Evolutionary conservation across 148 eudicot genomes (phyloP).

Genomic region (Camellia granthamiana): DNA sequence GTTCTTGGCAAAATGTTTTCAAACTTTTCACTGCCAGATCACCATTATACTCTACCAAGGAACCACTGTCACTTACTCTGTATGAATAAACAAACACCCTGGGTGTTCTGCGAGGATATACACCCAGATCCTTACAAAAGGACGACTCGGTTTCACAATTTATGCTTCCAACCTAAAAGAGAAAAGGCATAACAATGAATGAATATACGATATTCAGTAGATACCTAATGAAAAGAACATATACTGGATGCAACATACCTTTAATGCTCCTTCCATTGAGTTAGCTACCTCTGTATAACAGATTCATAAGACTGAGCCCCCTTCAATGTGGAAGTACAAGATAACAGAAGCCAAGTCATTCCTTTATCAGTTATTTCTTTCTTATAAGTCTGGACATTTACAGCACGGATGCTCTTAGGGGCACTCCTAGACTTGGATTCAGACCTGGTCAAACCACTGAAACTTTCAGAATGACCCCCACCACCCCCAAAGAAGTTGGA

Average conservation of each 20-base stretch:
- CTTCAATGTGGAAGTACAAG: conserved; percentile 44
- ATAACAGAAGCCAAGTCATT: conserved; percentile 71
- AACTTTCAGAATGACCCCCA: too few species aligned
- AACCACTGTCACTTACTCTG: conserved; percentile 51
- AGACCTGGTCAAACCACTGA: conserved; percentile 46
- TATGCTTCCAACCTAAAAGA: conserved; percentile 69
- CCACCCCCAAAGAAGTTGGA: too few species aligned
- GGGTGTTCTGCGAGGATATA: conserved; percentile 59
- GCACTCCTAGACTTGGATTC: conserved; percentile 42
- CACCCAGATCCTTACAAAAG: conserved; percentile 61
- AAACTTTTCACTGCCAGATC: conserved; percentile 53
- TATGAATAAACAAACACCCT: conserved; percentile 67
- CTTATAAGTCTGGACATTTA: conserved; percentile 53
- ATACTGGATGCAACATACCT: conserved; percentile 36
- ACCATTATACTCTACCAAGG: conserved; percentile 74
- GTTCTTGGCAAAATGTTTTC: conserved; percentile 75
- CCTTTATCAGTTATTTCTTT: conserved; percentile 75
- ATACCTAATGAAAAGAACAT: not conserved
- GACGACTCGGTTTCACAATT: conserved; percentile 70
- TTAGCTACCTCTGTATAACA: conserved; percentile 54
- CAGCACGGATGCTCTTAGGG: conserved; percentile 38
- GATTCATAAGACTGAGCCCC: conserved; percentile 49
- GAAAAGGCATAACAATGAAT: conserved; percentile 1
- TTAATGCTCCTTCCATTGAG: conserved; percentile 70
- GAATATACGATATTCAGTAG: not conserved